phyloP scores from a whole-genome alignment of 495 filamentous ascomycete species.

The Neurospora intermedia region DNA sequence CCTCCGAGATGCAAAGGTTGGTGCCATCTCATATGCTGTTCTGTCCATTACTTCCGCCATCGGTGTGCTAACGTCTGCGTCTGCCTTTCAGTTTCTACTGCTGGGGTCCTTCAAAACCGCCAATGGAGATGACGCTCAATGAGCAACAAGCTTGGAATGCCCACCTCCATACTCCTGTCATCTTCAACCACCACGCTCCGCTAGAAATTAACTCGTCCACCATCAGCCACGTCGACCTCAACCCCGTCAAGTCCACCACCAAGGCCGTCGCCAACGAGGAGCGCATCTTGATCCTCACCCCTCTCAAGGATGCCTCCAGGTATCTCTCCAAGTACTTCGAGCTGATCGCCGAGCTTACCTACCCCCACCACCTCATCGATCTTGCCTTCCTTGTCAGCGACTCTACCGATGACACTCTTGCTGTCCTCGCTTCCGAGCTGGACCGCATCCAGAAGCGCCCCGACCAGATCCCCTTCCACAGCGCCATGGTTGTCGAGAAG shows the following conservation, averaged over 20 bases:
- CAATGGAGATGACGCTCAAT: constrained; percentile 86
- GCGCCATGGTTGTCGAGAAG: constrained; percentile 74
- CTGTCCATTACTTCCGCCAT: neutral
- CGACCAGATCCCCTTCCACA: constrained; percentile 72
- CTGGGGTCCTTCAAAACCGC: constrained; percentile 85
- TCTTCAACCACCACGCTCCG: constrained; percentile 91
- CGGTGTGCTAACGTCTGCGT: constrained; percentile 4
- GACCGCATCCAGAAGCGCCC: constrained; percentile 76
- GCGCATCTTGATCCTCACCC: constrained; percentile 89
- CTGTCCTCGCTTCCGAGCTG: constrained; percentile 67
- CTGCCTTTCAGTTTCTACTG: constrained; percentile 71
- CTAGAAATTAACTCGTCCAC: constrained; percentile 69
- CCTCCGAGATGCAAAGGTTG: constrained; percentile 86
- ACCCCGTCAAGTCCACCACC: constrained; percentile 69
- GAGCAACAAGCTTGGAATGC: constrained; percentile 83
- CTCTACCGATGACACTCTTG: constrained; percentile 79
- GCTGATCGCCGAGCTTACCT: constrained; percentile 77
- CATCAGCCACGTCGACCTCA: constrained; percentile 75
- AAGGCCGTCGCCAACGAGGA: constrained; percentile 71
- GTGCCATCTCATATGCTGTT: constrained; percentile 12
- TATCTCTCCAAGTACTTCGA: constrained; percentile 87
- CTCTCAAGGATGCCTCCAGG: constrained; percentile 75
- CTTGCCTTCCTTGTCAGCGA: constrained; percentile 91
- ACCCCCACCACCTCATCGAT: constrained; percentile 93
- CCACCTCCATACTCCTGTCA: constrained; percentile 80